A percentile compares a stretch with the other conserved stretches of the same genome.
Evolutionary conservation across 2,329 filamentous ascomycete species (phyloP).

Genomic region (Fusarium caatingaense): DNA sequence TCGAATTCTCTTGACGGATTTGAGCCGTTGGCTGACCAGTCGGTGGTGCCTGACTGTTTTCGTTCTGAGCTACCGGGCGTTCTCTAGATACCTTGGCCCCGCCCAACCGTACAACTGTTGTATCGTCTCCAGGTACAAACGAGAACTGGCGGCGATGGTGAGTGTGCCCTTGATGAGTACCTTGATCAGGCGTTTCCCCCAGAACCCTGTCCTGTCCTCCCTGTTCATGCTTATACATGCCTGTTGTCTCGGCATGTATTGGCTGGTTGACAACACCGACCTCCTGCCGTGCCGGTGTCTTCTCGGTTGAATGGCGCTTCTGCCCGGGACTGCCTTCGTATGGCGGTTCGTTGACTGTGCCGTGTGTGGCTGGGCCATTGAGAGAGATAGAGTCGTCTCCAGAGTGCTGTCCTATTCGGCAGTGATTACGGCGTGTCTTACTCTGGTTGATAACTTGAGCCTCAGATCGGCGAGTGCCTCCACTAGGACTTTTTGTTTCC

Average conservation of each 20-base stretch:
- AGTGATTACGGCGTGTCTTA: slow-evolving; percentile 9
- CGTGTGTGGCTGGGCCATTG: slow-evolving; percentile 5
- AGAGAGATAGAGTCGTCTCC: neutral
- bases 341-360: slow-evolving; percentile 3
- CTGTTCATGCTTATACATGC: neutral
- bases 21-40: neutral
- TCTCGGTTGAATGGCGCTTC: slow-evolving; percentile 10
- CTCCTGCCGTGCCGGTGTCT: slow-evolving; percentile 1
- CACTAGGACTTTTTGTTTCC: neutral
- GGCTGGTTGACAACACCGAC: neutral
- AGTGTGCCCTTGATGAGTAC: neutral
- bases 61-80: neutral
- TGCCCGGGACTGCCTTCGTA: slow-evolving; percentile 9
- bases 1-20: slow-evolving; percentile 2
- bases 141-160: slow-evolving; percentile 46
- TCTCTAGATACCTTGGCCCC: neutral
- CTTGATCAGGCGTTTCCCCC: neutral
- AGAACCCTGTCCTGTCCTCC: neutral
- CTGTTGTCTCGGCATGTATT: neutral
- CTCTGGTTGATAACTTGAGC: neutral
- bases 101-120: slow-evolving; percentile 9
- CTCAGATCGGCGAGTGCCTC: slow-evolving; percentile 10
- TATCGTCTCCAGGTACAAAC: slow-evolving; percentile 46
- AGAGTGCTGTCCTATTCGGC: slow-evolving; percentile 7
- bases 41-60: slow-evolving; percentile 1